Evolutionary conservation across 169 alveolate species (phyloP), one percentile per base, ranked within the genome.

Genomic region (Pseudocohnilembus persalinus): DNA sequence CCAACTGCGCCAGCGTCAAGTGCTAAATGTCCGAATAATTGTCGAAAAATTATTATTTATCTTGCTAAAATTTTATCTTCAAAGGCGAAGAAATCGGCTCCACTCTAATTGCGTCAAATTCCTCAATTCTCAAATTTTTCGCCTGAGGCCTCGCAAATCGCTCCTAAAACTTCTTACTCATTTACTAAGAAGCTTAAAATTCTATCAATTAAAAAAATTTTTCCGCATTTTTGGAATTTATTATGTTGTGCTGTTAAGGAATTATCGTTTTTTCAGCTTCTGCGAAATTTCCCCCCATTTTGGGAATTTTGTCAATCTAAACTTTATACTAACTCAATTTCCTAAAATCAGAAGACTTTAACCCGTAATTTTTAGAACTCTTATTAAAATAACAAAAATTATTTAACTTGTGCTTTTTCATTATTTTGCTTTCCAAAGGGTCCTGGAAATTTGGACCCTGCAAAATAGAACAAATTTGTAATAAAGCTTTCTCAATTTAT

Each of bases 11-110:
- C n/a, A 29, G 35, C 15, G 35, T 79, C 0, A 33, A 49, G 30
- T 29, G 49, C 65, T n/a, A 29, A 0, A 79, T 79, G 28, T 79
- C 84, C 16, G 34, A 29, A 68, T 73, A 79, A 31, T 79, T 73
- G 15, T 64, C 63, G 64, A 49, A 79, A 15, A 33, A 29, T 29
- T 79, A 68, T 34, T 79, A n/a, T 26, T 15, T 79, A 49, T 79
- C 29, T 49, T 27, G 33, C 76, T 4, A 49, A 49, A 79, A n/a
- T 25, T 79, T 79, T 31, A 79, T 35, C 63, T 79, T 79, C 31
- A 79, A 79, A 29, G 84, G 84, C 26, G 84, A 79, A 28, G 84
- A 35, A 34, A 76, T 79, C 11, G 76, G 77, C 0, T 79, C 84
- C 31, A 29, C 16, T n/a, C 30, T 11, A 29, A 29, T 26, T 4